Percentiles rank a stretch among this genome's conserved stretches.
Evolutionary conservation across 495 filamentous ascomycete species (phyloP).

Genomic region (Sporormia fimetaria): DNA sequence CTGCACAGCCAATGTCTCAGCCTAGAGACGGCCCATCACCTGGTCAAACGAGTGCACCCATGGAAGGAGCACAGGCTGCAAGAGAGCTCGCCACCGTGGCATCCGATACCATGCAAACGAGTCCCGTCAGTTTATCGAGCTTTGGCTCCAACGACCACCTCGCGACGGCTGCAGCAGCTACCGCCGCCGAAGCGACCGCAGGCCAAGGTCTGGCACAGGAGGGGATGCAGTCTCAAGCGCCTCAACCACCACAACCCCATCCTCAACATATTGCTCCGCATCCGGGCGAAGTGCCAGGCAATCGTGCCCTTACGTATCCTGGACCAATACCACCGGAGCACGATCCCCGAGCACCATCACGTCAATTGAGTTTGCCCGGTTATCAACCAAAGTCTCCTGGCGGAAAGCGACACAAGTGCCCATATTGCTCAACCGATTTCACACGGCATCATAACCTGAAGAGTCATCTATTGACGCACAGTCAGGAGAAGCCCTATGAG

Average conservation of each 20-base stretch:
- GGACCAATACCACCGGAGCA: constrained; percentile 32
- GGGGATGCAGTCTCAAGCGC: constrained; percentile 3
- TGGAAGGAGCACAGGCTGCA: no score
- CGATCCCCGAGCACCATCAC: constrained; percentile 39
- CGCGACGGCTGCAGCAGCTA: constrained; percentile 38
- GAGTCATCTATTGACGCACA: constrained; percentile 93
- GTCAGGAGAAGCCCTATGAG: constrained; percentile 93
- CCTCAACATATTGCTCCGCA: constrained; percentile 16
- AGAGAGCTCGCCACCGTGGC: constrained; percentile 23
- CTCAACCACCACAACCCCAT: constrained; percentile 12
- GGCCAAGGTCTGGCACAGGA: constrained; percentile 13
- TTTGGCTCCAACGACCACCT: constrained; percentile 33
- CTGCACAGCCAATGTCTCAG: constrained; percentile 41
- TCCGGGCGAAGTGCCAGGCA: constrained; percentile 23
- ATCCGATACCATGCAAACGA: constrained; percentile 34
- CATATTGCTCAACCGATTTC: constrained; percentile 91
- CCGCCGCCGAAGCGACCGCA: constrained; percentile 30
- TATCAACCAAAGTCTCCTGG: constrained; percentile 60
- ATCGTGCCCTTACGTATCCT: constrained; percentile 35
- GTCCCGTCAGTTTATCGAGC: constrained; percentile 36
- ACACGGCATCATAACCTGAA: constrained; percentile 99
- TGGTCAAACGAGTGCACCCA: constrained; percentile 34
- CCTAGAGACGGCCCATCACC: constrained; percentile 36
- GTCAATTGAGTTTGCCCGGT: constrained; percentile 63
- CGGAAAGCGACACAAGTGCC: constrained; percentile 87